phyloP scores from a whole-genome alignment of 2,329 filamentous ascomycete species.

The Diplodia seriata region DNA sequence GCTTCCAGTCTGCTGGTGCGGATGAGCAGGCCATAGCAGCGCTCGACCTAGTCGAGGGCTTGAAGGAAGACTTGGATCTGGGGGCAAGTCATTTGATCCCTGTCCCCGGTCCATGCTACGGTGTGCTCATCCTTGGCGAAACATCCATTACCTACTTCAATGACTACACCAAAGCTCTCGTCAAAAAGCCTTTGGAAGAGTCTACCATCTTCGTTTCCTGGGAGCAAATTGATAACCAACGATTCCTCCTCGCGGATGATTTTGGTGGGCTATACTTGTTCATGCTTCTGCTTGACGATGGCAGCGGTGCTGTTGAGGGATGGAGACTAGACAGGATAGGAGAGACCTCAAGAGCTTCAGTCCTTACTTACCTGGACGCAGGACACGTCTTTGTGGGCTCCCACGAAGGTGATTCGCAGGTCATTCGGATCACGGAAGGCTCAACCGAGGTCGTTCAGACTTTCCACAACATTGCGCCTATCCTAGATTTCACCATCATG shows the following conservation, averaged over 20 bases:
- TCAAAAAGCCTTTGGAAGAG: constrained; percentile 71
- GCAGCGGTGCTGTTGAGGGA: constrained; percentile 68
- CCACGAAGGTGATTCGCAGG: constrained; percentile 89
- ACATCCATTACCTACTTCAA: constrained; percentile 87
- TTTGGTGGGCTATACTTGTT: constrained; percentile 87
- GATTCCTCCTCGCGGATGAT: constrained; percentile 90
- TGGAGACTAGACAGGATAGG: constrained; percentile 75
- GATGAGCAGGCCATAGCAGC: constrained; percentile 60
- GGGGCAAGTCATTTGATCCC: constrained; percentile 69
- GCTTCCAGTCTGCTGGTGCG: constrained; percentile 53
- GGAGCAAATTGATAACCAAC: constrained; percentile 80
- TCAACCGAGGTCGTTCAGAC: constrained; percentile 74
- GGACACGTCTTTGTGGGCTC: constrained; percentile 85
- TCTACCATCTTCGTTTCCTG: constrained; percentile 90
- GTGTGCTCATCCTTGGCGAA: constrained; percentile 57
- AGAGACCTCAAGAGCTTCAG: constrained; percentile 75
- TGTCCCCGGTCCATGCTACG: constrained; percentile 62
- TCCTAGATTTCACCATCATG: constrained; percentile 94
- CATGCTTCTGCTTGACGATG: constrained; percentile 71
- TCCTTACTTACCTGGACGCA: constrained; percentile 77
- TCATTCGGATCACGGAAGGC: constrained; percentile 69
- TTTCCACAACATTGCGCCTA: constrained; percentile 84
- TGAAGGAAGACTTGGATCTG: constrained; percentile 62
- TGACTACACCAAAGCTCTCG: constrained; percentile 71
- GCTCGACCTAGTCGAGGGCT: constrained; percentile 59